Percentiles rank a stretch among this genome's conserved stretches.
Conservation (phyloP, 306 rosid species). For the Citrullus amarus region DNA sequence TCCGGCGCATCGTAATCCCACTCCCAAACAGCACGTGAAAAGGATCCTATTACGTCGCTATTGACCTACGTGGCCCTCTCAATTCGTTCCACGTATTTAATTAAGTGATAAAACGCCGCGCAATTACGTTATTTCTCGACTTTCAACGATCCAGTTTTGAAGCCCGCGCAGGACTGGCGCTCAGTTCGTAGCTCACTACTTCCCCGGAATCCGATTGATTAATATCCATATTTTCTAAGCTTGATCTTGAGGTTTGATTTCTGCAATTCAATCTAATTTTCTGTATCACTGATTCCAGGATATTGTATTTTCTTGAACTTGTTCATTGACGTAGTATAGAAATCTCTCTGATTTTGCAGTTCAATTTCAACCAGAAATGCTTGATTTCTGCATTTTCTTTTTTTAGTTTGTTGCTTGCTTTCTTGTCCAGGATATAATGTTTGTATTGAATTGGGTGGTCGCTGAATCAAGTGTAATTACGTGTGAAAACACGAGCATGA, state of each 20-base stretch:
- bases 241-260: neutral
- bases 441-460: neutral
- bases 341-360: neutral
- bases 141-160: neutral
- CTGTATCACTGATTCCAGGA: neutral
- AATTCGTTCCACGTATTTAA: neutral
- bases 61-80: neutral
- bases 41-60: neutral
- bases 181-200: neutral
- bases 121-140: neutral
- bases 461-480: neutral
- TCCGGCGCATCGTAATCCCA: neutral
- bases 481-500: neutral
- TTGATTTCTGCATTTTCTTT: neutral
- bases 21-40: neutral
- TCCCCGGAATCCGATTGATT: neutral
- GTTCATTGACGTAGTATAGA: neutral
- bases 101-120: slow-evolving; percentile 1
- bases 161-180: neutral
- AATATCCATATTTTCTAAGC: neutral
- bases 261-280: neutral
- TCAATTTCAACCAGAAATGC: neutral
- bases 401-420: neutral
- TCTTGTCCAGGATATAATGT: neutral
- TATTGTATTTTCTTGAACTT: neutral